Conservation (phyloP, 2,329 filamentous ascomycete genomes). For the Leptographium radiaticola region DNA sequence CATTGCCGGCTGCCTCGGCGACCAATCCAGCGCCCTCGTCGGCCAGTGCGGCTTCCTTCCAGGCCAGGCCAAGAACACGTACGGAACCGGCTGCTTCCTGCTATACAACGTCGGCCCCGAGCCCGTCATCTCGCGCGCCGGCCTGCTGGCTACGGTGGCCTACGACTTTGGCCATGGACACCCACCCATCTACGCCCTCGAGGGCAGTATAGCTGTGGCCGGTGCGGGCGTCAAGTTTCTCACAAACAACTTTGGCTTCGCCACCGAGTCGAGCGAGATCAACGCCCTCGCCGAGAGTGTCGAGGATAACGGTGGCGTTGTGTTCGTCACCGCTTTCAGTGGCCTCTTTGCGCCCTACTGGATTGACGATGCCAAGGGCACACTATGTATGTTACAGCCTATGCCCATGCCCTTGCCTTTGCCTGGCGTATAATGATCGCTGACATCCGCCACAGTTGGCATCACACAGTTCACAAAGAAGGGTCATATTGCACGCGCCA, state of each 20-base stretch:
- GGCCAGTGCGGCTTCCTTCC: constrained; percentile 75
- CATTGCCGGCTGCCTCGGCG: constrained; percentile 76
- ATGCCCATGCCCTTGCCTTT: constrained; percentile 66
- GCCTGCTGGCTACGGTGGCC: constrained; percentile 73
- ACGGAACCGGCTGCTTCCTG: constrained; percentile 81
- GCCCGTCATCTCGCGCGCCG: constrained; percentile 74
- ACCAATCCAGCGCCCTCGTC: constrained; percentile 76
- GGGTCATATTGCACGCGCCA: constrained; percentile 79
- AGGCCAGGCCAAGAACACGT: constrained; percentile 81
- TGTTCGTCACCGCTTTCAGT: constrained; percentile 83
- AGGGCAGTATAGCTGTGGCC: constrained; percentile 73
- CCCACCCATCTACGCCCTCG: constrained; percentile 63
- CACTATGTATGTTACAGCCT: constrained; percentile 45
- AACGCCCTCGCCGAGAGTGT: constrained; percentile 39
- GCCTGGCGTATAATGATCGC: constrained; percentile 65
- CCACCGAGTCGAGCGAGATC: constrained; percentile 35
- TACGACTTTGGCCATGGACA: constrained; percentile 57
- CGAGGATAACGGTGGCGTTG: constrained; percentile 66
- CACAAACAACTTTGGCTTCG: constrained; percentile 50
- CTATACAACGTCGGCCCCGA: constrained; percentile 79
- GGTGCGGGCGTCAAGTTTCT: constrained; percentile 70
- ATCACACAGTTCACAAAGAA: constrained; percentile 76
- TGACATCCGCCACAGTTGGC: constrained; percentile 38
- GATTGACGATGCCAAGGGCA: constrained; percentile 87
- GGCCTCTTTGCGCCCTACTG: constrained; percentile 88